Evolutionary conservation across 495 filamentous ascomycete species (phyloP), one percentile per base, ranked within the genome.

Genomic region (Neurospora sp.): DNA sequence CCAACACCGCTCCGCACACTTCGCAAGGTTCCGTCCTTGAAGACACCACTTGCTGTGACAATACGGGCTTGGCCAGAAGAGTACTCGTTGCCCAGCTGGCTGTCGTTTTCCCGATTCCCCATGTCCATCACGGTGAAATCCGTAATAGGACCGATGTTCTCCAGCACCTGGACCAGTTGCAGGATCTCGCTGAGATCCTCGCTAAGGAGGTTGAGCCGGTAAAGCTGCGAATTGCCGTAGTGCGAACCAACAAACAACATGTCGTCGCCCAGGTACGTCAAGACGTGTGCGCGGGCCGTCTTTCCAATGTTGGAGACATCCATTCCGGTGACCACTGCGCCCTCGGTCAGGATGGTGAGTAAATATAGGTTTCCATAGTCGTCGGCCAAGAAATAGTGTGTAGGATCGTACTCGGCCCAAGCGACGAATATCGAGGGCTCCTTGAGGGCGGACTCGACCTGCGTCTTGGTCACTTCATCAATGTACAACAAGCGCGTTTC

Each of bases 81-180:
- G 74, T 82, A 98, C 78, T 96, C 94, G 75, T 96, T 96, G 0
- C 88, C 90, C 44, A 92, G 89, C 37, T 89, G 82, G 41, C 79
- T 89, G 73, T 95, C 93, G 65, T 89, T 89, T 69, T 90, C 88
- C 37, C 93, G 87, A 74, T 91, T 94, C 0, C 94, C 94, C 85
- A 98, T 90, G 78, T 98, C 95, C 92, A 98, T 96, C 12, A 98
- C 88, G 6, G 91, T 91, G 70, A 98, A 97, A 77, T 99, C 96
- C 16, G 97, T 81, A 59, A 98, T 92, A 2, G 96, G 96, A 0
- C 92, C 94, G 78, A 97, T 91, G 76, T 96, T 98, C 10, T 88
- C 82, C 70, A 98, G 82, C 0, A 89, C 91, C 81, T 98, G 93
- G 10, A 97, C 81, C 3, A 94, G 79, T 44, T 91, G 84, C 40